These are phyloP conservation scores for Phytopythium cucurbitacearum DNA, from an alignment of 352 stramenopile species.

Conservation along the genomic window DNA sequence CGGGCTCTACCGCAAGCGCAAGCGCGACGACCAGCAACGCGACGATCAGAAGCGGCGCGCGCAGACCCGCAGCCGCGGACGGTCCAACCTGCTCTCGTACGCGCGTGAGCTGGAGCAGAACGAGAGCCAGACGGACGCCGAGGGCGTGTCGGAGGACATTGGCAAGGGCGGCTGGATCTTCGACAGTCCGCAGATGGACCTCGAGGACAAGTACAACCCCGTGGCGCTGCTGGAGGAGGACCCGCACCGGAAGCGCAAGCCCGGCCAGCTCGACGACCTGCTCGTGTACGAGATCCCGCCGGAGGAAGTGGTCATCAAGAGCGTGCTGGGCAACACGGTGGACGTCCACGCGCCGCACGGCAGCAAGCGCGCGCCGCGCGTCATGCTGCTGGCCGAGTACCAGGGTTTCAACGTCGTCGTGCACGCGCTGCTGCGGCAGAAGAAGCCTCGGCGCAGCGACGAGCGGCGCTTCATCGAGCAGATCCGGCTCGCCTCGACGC, in stretches of 20 bases:
- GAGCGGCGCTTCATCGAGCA: conserved; percentile 66
- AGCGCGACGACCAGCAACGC: conserved; percentile 9
- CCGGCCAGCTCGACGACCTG: conserved; percentile 51
- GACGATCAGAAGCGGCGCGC: conserved; percentile 16
- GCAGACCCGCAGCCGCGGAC: conserved; percentile 24
- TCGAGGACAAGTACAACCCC: conserved; percentile 33
- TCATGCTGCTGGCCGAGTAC: conserved; percentile 60
- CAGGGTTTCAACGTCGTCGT: conserved; percentile 68
- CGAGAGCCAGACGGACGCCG: conserved; percentile 20
- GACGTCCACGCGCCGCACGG: conserved; percentile 10
- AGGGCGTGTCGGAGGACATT: conserved; percentile 34
- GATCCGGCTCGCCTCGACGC: conserved; percentile 48
- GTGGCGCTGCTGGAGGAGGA: conserved; percentile 70
- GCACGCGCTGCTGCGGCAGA: conserved; percentile 47
- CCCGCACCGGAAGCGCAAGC: conserved; percentile 35
- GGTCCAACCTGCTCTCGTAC: conserved; percentile 20
- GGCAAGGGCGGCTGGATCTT: conserved; percentile 47
- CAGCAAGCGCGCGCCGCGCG: conserved; percentile 18
- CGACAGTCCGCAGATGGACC: conserved; percentile 26
- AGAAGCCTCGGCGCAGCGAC: conserved; percentile 26
- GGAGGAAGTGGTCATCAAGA: conserved; percentile 55
- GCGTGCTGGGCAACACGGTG: conserved; percentile 14
- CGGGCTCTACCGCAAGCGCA: conserved; percentile 23
- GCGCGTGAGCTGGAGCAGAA: conserved; percentile 15
- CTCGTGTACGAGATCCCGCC: conserved; percentile 74